A percentile compares a stretch with the other conserved stretches of the same genome.
Evolutionary conservation across 768 basidiomycete genomes (phyloP).

Genomic region (Tylopilus sp.): DNA sequence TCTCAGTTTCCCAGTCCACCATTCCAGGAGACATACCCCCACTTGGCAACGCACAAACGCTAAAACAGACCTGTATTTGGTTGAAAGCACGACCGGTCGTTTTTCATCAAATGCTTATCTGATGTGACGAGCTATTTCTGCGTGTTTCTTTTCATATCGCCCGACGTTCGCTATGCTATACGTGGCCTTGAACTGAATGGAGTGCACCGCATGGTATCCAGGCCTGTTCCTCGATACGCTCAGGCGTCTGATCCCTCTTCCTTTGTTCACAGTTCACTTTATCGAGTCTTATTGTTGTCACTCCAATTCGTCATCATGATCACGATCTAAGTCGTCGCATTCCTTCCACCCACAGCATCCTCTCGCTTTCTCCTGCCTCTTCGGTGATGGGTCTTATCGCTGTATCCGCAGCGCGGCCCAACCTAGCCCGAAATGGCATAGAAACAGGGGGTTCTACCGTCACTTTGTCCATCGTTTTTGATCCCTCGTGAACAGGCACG

Average conservation of each 20-base stretch:
- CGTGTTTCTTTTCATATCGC: conserved; percentile 22
- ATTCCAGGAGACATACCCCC: conserved; percentile 18
- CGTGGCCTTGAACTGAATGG: conserved; percentile 7
- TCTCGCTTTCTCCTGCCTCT: conserved; percentile 12
- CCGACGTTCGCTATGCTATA: conserved; percentile 14
- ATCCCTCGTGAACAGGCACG: conserved; percentile 1
- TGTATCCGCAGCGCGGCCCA: conserved; percentile 7
- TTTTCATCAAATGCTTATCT: conserved; percentile 27
- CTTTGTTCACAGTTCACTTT: conserved; percentile 1
- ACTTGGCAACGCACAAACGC: conserved; percentile 15
- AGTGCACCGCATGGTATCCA: conserved; percentile 13
- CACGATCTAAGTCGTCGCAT: not conserved
- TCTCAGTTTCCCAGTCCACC: not conserved
- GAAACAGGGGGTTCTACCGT: conserved; percentile 16
- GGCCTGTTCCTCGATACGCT: conserved; percentile 12
- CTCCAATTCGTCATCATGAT: conserved; percentile 3
- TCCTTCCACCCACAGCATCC: conserved; percentile 3
- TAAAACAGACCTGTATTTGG: conserved; percentile 13
- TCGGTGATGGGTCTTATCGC: conserved; percentile 15
- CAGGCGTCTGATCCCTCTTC: conserved; percentile 10
- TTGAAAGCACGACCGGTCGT: conserved; percentile 12
- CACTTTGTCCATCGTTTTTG: conserved; percentile 5
- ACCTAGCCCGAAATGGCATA: conserved; percentile 16
- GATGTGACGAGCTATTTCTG: conserved; percentile 18
- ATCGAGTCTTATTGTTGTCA: not conserved